Conservation (phyloP, 2,329 filamentous ascomycete species). For the Penicillium glabrum region DNA sequence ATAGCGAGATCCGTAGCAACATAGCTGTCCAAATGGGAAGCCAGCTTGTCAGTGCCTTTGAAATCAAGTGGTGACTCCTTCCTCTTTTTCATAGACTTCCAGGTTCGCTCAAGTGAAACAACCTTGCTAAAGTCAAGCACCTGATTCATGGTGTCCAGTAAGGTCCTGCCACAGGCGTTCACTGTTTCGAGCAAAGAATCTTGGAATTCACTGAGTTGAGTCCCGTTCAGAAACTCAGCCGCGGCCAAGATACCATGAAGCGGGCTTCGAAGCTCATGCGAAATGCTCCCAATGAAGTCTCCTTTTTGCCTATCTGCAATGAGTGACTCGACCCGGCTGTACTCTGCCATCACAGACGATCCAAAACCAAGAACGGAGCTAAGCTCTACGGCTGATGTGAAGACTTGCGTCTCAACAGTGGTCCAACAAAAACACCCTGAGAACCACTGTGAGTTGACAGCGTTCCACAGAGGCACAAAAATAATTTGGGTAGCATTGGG, state of each 20-base stretch:
- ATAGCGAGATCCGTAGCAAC: slow-evolving; percentile 45
- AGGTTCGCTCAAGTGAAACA: slow-evolving; percentile 37
- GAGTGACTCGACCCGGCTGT: slow-evolving; percentile 43
- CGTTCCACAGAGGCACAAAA: slow-evolving; percentile 55
- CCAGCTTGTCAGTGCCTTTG: slow-evolving; percentile 31
- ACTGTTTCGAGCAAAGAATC: slow-evolving; percentile 40
- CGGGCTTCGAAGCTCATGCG: slow-evolving; percentile 45
- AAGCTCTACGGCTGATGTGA: slow-evolving; percentile 39
- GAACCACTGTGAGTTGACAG: slow-evolving; percentile 48
- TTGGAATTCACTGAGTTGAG: slow-evolving; percentile 41
- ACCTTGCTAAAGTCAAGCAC: slow-evolving; percentile 56
- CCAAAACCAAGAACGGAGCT: slow-evolving; percentile 43
- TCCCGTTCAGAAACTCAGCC: slow-evolving; percentile 42
- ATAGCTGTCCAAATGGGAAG: slow-evolving; percentile 34
- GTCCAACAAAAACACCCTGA: slow-evolving; percentile 48
- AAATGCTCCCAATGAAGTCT: slow-evolving; percentile 46
- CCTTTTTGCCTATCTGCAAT: slow-evolving; percentile 46
- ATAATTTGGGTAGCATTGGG: slow-evolving; percentile 49
- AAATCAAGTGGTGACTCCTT: slow-evolving; percentile 28
- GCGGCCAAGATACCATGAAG: slow-evolving; percentile 45
- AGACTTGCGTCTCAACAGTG: slow-evolving; percentile 35
- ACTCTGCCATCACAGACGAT: slow-evolving; percentile 45
- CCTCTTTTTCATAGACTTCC: slow-evolving; percentile 33
- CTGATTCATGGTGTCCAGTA: slow-evolving; percentile 47
- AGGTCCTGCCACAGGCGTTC: slow-evolving; percentile 42